Conservation (phyloP, 75 land plant genomes). For the Picea sitchensis region DNA sequence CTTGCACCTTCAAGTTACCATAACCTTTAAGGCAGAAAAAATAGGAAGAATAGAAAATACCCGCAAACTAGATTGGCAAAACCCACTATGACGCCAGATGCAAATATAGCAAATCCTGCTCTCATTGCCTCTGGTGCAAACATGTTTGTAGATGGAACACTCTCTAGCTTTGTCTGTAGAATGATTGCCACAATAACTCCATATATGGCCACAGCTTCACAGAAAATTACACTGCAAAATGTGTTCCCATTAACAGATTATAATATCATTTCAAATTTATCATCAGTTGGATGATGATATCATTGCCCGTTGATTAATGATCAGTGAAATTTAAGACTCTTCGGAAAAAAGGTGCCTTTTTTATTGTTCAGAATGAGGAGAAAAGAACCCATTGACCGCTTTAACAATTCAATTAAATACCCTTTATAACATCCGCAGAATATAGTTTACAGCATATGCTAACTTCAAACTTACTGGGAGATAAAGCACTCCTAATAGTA, state of each 20-base stretch:
- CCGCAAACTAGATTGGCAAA: constrained; percentile 97
- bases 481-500: background rate
- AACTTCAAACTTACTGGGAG: background rate
- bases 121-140: constrained; percentile 80
- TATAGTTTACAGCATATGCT: background rate
- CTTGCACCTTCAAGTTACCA: background rate
- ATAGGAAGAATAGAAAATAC: constrained; percentile 24
- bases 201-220: constrained; percentile 81
- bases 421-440: background rate
- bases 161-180: constrained; percentile 91
- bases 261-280: too few species aligned
- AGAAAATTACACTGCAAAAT: constrained; percentile 63
- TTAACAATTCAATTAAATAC: background rate
- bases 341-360: background rate
- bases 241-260: too few species aligned
- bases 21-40: background rate
- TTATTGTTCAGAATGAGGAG: background rate
- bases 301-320: background rate
- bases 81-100: constrained; percentile 96
- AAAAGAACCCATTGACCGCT: background rate
- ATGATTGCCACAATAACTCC: constrained; percentile 99
- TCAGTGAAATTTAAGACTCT: background rate
- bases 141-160: constrained; percentile 55
- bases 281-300: too few species aligned
- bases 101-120: constrained; percentile 96